phyloP scores from a whole-genome alignment of 306 rosid species.

The Malus sylvestris region DNA sequence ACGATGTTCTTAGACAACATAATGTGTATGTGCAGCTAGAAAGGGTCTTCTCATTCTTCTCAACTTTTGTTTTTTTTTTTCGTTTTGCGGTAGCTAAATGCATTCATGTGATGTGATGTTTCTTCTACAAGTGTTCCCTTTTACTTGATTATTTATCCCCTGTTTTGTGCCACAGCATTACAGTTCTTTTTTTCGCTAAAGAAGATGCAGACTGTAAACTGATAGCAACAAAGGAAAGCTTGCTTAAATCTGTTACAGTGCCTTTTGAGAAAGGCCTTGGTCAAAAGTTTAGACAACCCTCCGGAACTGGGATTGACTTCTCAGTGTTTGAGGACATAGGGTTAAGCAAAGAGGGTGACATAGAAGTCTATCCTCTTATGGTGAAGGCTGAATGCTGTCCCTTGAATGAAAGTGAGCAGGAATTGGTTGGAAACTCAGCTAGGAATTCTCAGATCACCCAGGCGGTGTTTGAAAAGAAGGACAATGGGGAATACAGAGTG shows the following conservation, averaged over 20 bases:
- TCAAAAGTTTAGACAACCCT: constrained; percentile 41
- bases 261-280: constrained; percentile 33
- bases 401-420: constrained; percentile 6
- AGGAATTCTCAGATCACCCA: constrained; percentile 40
- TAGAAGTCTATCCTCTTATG: constrained; percentile 43
- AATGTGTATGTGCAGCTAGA: background rate
- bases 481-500: constrained; percentile 32
- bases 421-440: constrained; percentile 13
- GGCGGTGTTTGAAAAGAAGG: constrained; percentile 38
- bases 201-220: constrained; percentile 28
- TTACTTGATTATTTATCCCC: background rate
- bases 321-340: constrained; percentile 25
- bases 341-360: constrained; percentile 18
- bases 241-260: constrained; percentile 27
- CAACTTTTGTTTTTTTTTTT: background rate
- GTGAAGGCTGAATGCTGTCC: constrained; percentile 37
- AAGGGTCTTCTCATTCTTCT: background rate
- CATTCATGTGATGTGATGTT: background rate
- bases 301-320: constrained; percentile 43
- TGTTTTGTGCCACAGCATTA: constrained; percentile 30
- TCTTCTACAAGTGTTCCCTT: background rate
- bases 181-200: constrained; percentile 38
- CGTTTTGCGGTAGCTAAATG: background rate
- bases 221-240: constrained; percentile 28
- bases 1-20: background rate